Conservation (phyloP, 75 land plant genomes). For the Azolla pinnata region DNA sequence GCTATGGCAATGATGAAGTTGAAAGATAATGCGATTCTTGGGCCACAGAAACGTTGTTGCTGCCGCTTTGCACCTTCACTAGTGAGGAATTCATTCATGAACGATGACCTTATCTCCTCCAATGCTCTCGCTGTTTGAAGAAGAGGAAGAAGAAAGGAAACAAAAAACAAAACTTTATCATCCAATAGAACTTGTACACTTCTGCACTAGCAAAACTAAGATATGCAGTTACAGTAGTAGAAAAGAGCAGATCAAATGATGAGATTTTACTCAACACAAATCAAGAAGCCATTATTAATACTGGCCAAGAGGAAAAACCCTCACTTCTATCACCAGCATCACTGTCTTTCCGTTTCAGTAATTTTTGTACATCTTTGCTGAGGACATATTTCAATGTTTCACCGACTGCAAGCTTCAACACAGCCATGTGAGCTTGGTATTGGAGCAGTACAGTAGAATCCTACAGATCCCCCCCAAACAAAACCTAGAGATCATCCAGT, state of each 20-base stretch:
- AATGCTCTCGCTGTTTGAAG: constrained; percentile 36
- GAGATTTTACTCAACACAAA: too few species aligned
- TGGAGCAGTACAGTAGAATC: too few species aligned
- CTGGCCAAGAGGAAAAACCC: not conserved
- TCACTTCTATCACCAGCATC: constrained; percentile 64
- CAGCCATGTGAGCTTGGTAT: constrained; percentile 1
- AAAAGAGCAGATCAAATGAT: too few species aligned
- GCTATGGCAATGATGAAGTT: constrained; percentile 73
- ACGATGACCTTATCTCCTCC: constrained; percentile 44
- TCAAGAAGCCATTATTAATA: too few species aligned
- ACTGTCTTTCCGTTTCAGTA: constrained; percentile 81
- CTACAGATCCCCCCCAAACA: too few species aligned
- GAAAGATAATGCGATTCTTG: constrained; percentile 59
- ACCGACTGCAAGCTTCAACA: constrained; percentile 4
- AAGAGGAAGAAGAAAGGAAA: not conserved
- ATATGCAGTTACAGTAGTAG: too few species aligned
- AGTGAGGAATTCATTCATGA: constrained; percentile 51
- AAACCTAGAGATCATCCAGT: too few species aligned
- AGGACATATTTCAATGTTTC: constrained; percentile 24
- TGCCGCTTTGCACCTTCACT: constrained; percentile 67
- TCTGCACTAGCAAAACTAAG: too few species aligned
- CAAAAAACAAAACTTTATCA: too few species aligned
- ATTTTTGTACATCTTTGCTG: constrained; percentile 40
- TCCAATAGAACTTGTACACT: too few species aligned
- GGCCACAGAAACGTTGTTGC: constrained; percentile 70